A percentile compares a stretch with the other conserved stretches of the same genome.
Conservation (phyloP, 306 rosid species). For the Prunus padus region DNA sequence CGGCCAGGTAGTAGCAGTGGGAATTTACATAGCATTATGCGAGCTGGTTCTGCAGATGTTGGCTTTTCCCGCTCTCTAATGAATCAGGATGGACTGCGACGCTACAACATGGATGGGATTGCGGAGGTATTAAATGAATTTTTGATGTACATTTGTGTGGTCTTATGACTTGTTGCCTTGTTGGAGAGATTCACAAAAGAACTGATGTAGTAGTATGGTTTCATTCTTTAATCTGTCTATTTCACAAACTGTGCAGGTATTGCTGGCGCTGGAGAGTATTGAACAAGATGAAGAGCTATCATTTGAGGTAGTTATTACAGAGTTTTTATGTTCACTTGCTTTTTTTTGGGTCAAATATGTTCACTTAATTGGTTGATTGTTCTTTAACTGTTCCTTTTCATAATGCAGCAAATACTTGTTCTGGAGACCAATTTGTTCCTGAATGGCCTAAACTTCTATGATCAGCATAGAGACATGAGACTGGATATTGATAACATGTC, state of each 20-base stretch:
- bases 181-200: not conserved
- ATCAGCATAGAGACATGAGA: slow-evolving; percentile 97
- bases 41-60: slow-evolving; percentile 46
- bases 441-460: slow-evolving; percentile 69
- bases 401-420: slow-evolving; percentile 76
- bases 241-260: slow-evolving; percentile 48
- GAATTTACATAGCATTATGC: slow-evolving; percentile 43
- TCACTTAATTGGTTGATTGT: slow-evolving; percentile 5
- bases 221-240: slow-evolving; percentile 5
- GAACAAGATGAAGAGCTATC: slow-evolving; percentile 94
- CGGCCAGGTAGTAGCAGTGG: slow-evolving; percentile 55
- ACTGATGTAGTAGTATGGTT: not conserved
- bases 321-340: not conserved
- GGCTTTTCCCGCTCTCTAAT: slow-evolving; percentile 54
- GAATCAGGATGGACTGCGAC: slow-evolving; percentile 57
- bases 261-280: slow-evolving; percentile 88
- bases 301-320: slow-evolving; percentile 63
- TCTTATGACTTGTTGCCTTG: not conserved
- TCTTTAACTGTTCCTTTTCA: slow-evolving; percentile 21
- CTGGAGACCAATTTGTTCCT: slow-evolving; percentile 84
- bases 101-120: slow-evolving; percentile 78
- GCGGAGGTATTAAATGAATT: slow-evolving; percentile 64
- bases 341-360: not conserved
- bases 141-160: not conserved
- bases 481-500: slow-evolving; percentile 97